Conservation (phyloP, 1,284 basidiomycete genomes). For the Leccinum pachyderme region DNA sequence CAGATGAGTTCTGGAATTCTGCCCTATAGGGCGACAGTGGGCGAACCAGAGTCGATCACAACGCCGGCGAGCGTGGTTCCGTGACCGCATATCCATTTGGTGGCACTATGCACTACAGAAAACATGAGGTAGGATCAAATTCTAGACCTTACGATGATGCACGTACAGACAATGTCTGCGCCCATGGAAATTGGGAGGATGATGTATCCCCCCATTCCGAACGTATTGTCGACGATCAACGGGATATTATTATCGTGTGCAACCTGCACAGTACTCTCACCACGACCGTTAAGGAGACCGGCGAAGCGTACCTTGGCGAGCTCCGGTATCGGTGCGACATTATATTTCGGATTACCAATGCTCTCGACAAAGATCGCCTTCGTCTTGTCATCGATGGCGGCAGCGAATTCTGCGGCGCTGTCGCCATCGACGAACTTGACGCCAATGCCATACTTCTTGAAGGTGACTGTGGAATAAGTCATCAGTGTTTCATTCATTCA, state of each 20-base stretch:
- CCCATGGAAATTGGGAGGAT: conserved; percentile 75
- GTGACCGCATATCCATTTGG: conserved; percentile 90
- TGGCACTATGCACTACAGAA: conserved; percentile 69
- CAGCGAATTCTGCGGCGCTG: conserved; percentile 62
- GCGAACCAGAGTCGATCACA: conserved; percentile 67
- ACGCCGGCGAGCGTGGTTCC: conserved; percentile 86
- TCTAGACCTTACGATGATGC: not conserved
- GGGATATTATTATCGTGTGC: conserved; percentile 77
- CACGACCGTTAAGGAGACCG: not conserved
- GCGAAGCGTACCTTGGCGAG: conserved; percentile 56
- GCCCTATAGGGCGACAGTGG: not conserved
- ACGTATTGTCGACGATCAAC: conserved; percentile 86
- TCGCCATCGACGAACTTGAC: conserved; percentile 71
- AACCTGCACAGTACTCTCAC: conserved; percentile 30
- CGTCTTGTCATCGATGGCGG: conserved; percentile 73
- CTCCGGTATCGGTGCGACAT: conserved; percentile 61
- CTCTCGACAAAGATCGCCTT: conserved; percentile 80
- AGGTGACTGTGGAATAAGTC: conserved; percentile 47
- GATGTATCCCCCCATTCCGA: conserved; percentile 62
- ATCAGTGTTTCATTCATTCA: not conserved
- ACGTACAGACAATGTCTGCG: conserved; percentile 71
- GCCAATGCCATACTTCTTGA: conserved; percentile 73
- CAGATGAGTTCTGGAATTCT: conserved; percentile 37
- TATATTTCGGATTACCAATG: conserved; percentile 84
- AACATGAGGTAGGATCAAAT: not conserved